phyloP scores from a whole-genome alignment of 371 early-diverging fungal genomes.

The Apophysomyces trapeziformis region DNA sequence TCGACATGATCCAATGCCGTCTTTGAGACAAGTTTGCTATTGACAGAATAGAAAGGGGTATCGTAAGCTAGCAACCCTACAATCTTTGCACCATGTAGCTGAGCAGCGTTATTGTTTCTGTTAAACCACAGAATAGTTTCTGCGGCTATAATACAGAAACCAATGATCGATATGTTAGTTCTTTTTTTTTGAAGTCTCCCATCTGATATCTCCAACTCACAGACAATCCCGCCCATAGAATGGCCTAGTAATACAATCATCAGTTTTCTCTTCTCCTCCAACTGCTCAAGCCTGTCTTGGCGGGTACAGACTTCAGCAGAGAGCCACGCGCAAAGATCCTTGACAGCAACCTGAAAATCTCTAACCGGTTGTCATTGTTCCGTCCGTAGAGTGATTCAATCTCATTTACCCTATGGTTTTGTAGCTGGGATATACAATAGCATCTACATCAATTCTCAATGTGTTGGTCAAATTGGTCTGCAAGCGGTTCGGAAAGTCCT shows the following conservation, averaged over 20 bases:
- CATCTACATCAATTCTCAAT: constrained; percentile 47
- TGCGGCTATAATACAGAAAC: constrained; percentile 44
- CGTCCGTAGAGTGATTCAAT: background rate
- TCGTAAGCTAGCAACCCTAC: constrained; percentile 66
- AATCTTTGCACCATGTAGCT: constrained; percentile 36
- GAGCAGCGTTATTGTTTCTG: constrained; percentile 16
- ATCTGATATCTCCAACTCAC: constrained; percentile 35
- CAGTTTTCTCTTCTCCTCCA: constrained; percentile 35
- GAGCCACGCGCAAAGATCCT: constrained; percentile 53
- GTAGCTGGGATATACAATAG: constrained; percentile 62
- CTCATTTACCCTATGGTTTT: constrained; percentile 59
- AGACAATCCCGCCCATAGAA: constrained; percentile 70
- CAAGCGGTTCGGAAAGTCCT: constrained; percentile 65
- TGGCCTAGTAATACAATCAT: constrained; percentile 55
- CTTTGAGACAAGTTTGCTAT: constrained; percentile 46
- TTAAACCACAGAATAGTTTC: constrained; percentile 55
- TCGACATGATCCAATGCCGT: constrained; percentile 34
- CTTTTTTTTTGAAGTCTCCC: background rate
- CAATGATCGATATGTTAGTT: background rate
- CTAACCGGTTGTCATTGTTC: constrained; percentile 8
- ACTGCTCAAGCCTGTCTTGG: constrained; percentile 23
- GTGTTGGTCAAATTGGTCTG: constrained; percentile 56
- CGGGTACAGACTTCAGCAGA: constrained; percentile 42
- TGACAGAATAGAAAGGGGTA: constrained; percentile 65
- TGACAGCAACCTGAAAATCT: constrained; percentile 47